Evolutionary conservation across 129 eudicot genomes (phyloP), one percentile per base, ranked within the genome.

Genomic region (Erigeron canadensis): DNA sequence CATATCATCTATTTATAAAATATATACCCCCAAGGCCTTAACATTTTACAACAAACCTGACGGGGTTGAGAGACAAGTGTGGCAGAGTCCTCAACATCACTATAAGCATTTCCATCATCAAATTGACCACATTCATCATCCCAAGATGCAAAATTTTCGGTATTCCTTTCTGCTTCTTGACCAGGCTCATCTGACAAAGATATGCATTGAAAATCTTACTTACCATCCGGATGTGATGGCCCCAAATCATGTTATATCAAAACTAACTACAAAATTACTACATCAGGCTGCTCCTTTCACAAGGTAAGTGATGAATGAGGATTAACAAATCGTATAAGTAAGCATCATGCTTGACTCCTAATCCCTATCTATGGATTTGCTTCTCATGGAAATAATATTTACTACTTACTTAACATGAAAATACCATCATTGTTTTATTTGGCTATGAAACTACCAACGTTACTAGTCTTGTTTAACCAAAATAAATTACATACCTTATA

Each of bases 41-140:
- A 28, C 1, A 56, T 18, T 34, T 28, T 28, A 17, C 8, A 73
- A 74, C 81, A 22, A 83, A 91, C 97, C 97, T 91, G 96, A 5
- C 93, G 87, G 8, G 96, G 93, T 74, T 88, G 96, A 72, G 92
- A 80, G 48, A 91, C 86, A 19, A 91, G 88, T 34, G 72, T 63
- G 59, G 67, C 69, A 6, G 88, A 79, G 8, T 88, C 97, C 10
- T 91, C 97, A 40, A 65, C 68, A 63, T 88, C 96, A 81, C 84
- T 73, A 69, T 75, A 43, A 75, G 77, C 57, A 74, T 76, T 71
- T 73, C 83, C 90, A 68, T 84, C 85, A 75, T 86, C 89, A 71
- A 79, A 83, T 8, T 66, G 79, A 13, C 84, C 97, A 81, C 79
- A 73, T 8, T 81, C 93, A 71, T 86, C 79, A 63, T 81, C 93